A percentile compares a stretch with the other conserved stretches of the same genome.
Evolutionary conservation across 169 alveolate species (phyloP).

Genomic region (Eimeria brunetti): DNA sequence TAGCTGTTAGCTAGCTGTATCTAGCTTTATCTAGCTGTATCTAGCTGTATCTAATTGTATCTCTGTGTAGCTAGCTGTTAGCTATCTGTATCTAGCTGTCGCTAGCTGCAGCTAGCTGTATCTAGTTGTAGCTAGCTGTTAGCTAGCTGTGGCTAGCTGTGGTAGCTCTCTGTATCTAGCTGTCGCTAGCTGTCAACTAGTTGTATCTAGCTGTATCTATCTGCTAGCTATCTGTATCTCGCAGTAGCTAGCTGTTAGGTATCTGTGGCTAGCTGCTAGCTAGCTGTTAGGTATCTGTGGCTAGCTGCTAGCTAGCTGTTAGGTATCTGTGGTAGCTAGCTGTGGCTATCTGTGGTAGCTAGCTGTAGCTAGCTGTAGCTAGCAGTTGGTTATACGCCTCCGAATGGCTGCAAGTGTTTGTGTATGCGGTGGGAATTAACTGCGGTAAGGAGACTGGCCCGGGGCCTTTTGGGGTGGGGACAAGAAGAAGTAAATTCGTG

Average conservation of each 20-base stretch:
- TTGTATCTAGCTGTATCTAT: background rate
- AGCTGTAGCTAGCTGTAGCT: background rate
- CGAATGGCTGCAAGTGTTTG: background rate
- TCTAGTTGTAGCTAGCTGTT: background rate
- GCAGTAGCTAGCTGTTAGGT: background rate
- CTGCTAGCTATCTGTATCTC: background rate
- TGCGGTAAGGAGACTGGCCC: background rate
- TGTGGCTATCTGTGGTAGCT: background rate
- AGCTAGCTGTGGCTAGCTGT: constrained; percentile 9
- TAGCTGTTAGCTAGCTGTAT: too few species aligned
- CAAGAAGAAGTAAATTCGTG: background rate
- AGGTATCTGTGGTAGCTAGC: too few species aligned
- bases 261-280: too few species aligned
- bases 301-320: too few species aligned
- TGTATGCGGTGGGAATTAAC: background rate
- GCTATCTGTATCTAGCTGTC: background rate
- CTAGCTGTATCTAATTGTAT: too few species aligned
- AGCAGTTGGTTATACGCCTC: background rate
- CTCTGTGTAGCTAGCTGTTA: constrained; percentile 5
- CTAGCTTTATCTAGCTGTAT: too few species aligned
- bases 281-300: background rate
- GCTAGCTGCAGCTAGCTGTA: background rate
- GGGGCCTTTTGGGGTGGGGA: background rate
- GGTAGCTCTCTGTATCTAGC: background rate
- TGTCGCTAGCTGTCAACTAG: background rate